phyloP scores from a whole-genome alignment of 306 rosid genomes.

The Lathyrus sativus region DNA sequence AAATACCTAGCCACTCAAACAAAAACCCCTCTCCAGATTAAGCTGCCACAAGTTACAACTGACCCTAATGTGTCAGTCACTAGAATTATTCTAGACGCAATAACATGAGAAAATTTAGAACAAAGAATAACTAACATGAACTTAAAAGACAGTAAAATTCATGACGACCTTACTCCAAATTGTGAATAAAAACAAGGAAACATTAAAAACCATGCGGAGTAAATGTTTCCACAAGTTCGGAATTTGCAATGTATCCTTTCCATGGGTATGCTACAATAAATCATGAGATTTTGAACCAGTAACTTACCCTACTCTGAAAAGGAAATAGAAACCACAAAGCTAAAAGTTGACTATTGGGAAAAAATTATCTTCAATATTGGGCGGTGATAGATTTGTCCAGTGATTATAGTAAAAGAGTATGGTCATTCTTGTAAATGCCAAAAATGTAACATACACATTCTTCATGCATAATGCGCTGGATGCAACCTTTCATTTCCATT shows the following conservation, averaged over 20 bases:
- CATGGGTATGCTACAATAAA: slow-evolving; percentile 8
- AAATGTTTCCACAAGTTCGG: slow-evolving; percentile 10
- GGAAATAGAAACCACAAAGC: background rate
- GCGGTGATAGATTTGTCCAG: background rate
- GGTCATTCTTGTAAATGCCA: slow-evolving; percentile 17
- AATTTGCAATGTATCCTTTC: slow-evolving; percentile 1
- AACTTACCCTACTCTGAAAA: slow-evolving; percentile 20
- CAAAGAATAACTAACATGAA: slow-evolving; percentile 22
- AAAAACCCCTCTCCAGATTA: slow-evolving; percentile 7
- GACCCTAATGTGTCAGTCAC: slow-evolving; percentile 19
- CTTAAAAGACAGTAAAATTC: slow-evolving; percentile 1
- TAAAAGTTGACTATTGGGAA: slow-evolving; percentile 10
- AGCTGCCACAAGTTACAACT: slow-evolving; percentile 10
- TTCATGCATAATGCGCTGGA: background rate
- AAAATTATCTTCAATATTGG: slow-evolving; percentile 11
- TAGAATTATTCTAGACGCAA: slow-evolving; percentile 15
- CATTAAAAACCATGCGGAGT: slow-evolving; percentile 21
- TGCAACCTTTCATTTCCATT: slow-evolving; percentile 4
- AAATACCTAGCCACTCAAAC: slow-evolving; percentile 24
- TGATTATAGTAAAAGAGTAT: background rate
- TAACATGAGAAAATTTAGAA: slow-evolving; percentile 5
- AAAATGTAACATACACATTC: slow-evolving; percentile 1
- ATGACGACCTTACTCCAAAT: slow-evolving; percentile 3
- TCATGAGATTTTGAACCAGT: slow-evolving; percentile 1
- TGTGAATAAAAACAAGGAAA: slow-evolving; percentile 18